Base-by-base conservation (phyloP, 78 protist species). In the Corallochytrium limacisporum region DNA sequence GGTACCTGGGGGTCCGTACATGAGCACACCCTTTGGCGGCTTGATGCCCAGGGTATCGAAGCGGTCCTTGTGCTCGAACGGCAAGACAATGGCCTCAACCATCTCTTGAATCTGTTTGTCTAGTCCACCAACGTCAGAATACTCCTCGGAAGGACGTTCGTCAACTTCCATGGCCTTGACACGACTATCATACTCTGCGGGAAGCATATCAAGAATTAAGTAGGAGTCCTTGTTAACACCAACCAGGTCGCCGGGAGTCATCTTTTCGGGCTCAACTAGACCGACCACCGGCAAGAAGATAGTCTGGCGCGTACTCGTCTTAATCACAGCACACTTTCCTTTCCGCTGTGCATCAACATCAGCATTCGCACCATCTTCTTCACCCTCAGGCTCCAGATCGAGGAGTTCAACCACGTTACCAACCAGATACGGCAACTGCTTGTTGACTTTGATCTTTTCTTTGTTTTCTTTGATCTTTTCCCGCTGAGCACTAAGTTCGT, bases 161-260 rank as follows among this genome's bases (percentile, higher is more conserved):
- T 92, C 98, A 31, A 97, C 91, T 71, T 97, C 98, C 98, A 97
- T 94, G 24, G 99, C 97, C 61, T 96, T 94, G 43, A 96, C 98
- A 10, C 97, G 95, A 26, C 96, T 69, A 68, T 94, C 98, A 1
- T 79, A 90, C 87, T 95, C 99, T 18, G 97, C 83, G 18, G 99
- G 99, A 26, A 95, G 82, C 18, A 85, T 84, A 53, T 95, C 97
- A 10, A 92, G 71, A 22, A 95, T 77, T 42, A 95, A 85, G 78
- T 91, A 91, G 29, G 69, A 51, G 86, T 95, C 99, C 77, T 95
- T 98, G 90, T 98, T 95, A 18, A 89, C 93, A 16, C 98, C 99
- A 3, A 98, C 98, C n/a, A 98, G 86, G 66, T 95, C 99, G 6
- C 96, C 97, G 2, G 99, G 99, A 62, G 75, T 60, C 29, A 98